Conservation (phyloP, 1,284 basidiomycete species). For the Ganoderma boninense region DNA sequence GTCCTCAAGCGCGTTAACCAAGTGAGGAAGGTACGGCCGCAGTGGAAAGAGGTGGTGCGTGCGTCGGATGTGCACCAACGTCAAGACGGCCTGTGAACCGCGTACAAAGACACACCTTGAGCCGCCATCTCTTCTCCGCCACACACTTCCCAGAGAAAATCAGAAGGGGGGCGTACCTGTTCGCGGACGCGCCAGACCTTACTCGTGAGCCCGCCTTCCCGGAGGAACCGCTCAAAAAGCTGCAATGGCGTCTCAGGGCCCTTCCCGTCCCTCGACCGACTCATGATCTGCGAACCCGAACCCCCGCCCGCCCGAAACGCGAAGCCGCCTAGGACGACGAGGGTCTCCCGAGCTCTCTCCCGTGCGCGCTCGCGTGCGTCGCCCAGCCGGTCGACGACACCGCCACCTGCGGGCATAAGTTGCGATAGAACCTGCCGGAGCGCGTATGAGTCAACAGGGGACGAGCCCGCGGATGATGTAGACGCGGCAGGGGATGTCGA, state of each 20-base stretch:
- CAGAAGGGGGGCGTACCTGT: constrained; percentile 61
- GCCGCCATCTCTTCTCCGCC: constrained; percentile 2
- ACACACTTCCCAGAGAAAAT: not conserved
- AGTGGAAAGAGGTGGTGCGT: constrained; percentile 80
- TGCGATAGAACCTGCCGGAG: constrained; percentile 73
- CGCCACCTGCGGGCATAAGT: constrained; percentile 72
- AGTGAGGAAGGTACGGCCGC: constrained; percentile 79
- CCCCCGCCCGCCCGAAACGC: constrained; percentile 63
- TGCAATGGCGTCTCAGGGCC: constrained; percentile 78
- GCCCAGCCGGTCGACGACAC: constrained; percentile 84
- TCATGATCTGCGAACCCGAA: constrained; percentile 48
- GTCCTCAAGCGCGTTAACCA: constrained; percentile 91
- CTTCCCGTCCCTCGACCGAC: constrained; percentile 68
- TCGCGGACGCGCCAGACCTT: constrained; percentile 86
- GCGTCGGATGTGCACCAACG: constrained; percentile 74
- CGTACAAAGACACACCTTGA: constrained; percentile 14
- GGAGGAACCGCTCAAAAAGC: constrained; percentile 80
- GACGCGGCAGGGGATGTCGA: constrained; percentile 57
- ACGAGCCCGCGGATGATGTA: constrained; percentile 54
- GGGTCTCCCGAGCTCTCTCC: constrained; percentile 77
- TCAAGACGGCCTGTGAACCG: constrained; percentile 62
- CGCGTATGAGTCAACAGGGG: constrained; percentile 58
- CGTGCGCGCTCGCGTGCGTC: constrained; percentile 79
- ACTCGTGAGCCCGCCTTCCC: constrained; percentile 77
- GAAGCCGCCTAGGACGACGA: constrained; percentile 75